A percentile compares a stretch with the other conserved stretches of the same genome.
phyloP scores from a whole-genome alignment of 805 yeast species.

The Pichia thaimueangensis region DNA sequence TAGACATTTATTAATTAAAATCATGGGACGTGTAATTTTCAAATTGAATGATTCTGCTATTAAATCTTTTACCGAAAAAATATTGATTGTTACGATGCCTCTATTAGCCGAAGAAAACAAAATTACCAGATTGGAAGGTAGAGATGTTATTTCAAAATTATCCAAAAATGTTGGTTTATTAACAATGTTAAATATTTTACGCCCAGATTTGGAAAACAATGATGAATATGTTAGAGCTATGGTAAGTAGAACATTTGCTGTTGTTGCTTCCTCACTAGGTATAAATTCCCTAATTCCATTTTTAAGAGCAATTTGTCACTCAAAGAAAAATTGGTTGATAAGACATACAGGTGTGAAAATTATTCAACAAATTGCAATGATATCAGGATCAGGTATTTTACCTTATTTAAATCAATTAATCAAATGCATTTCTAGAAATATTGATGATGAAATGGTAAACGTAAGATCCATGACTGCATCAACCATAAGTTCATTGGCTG shows the following conservation, averaged over 20 bases:
- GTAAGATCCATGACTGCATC: constrained; percentile 67
- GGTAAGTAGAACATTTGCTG: constrained; percentile 76
- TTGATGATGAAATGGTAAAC: constrained; percentile 61
- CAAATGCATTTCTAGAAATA: constrained; percentile 48
- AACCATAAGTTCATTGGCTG: constrained; percentile 71
- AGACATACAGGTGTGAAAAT: constrained; percentile 77
- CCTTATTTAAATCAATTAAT: constrained; percentile 68
- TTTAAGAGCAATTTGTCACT: constrained; percentile 67
- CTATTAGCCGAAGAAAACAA: constrained; percentile 72
- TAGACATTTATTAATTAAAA: constrained; percentile 73
- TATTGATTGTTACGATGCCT: constrained; percentile 72
- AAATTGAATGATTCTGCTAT: constrained; percentile 59
- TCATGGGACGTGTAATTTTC: constrained; percentile 61
- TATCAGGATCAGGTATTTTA: constrained; percentile 64
- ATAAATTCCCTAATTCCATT: constrained; percentile 69
- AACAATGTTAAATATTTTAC: constrained; percentile 66
- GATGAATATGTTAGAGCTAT: constrained; percentile 77
- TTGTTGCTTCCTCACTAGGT: constrained; percentile 76
- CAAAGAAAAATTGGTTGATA: constrained; percentile 74
- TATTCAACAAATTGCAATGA: constrained; percentile 66
- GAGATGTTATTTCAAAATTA: constrained; percentile 68
- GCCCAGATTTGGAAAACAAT: constrained; percentile 75
- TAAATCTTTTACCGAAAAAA: constrained; percentile 66
- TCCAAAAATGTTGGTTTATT: constrained; percentile 80
- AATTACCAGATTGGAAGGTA: constrained; percentile 68